phyloP scores from a whole-genome alignment of 129 eudicot species.

The Scalesia atractyloides region DNA sequence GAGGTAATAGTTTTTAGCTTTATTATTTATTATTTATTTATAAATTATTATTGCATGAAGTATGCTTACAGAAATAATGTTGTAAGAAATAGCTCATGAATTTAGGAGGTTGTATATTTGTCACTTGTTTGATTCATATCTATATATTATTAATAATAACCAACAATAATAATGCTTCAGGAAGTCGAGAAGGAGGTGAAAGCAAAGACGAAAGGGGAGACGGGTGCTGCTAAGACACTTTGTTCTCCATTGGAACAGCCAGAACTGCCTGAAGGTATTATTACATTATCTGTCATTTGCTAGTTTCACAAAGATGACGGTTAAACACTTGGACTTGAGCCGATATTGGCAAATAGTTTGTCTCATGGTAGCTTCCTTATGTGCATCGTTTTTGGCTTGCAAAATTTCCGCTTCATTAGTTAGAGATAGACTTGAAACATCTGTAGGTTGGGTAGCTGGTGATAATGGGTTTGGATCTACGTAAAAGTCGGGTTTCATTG shows the following conservation, averaged over 20 bases:
- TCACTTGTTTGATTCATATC: neutral
- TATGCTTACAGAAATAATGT: neutral
- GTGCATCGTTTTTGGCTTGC: neutral
- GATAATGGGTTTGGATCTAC: neutral
- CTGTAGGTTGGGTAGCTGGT: neutral
- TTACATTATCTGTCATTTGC: conserved; percentile 7
- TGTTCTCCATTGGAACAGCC: conserved; percentile 78
- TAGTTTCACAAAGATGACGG: neutral
- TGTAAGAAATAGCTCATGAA: neutral
- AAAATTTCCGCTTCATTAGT: neutral
- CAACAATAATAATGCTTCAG: conserved; percentile 41
- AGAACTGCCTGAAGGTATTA: conserved; percentile 62
- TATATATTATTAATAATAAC: neutral
- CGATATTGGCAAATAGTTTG: too few relatives aligned
- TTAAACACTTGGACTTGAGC: neutral
- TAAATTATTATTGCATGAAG: too few relatives aligned
- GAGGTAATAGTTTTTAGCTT: conserved; percentile 32
- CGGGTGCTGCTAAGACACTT: conserved; percentile 65
- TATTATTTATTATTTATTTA: neutral
- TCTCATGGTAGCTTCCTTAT: neutral
- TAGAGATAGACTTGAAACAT: neutral
- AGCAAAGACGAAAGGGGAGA: conserved; percentile 66
- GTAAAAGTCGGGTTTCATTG: neutral
- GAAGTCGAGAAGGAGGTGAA: conserved; percentile 82
- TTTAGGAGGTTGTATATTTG: neutral